Evolutionary conservation across 176 grass and related monocot species (phyloP).

Genomic region (Oropetium thomaeum): DNA sequence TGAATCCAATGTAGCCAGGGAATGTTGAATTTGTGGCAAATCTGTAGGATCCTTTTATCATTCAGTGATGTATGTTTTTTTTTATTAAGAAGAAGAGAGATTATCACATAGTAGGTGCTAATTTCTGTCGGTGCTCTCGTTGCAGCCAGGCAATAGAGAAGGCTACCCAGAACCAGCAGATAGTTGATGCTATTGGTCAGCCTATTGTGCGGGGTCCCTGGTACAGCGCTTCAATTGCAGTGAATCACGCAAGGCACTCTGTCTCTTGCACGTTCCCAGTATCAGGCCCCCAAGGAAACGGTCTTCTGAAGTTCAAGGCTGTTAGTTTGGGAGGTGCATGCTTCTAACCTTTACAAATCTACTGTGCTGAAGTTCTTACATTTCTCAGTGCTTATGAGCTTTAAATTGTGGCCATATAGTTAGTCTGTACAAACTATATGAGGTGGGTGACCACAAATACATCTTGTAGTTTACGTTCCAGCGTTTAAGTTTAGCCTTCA

Average conservation of each 20-base stretch:
- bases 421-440: no score
- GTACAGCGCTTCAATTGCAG: constrained; percentile 58
- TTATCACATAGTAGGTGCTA: background rate
- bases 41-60: background rate
- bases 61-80: background rate
- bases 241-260: constrained; percentile 41
- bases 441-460: no score
- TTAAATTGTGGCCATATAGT: no score
- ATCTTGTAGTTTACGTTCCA: background rate
- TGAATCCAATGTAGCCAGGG: background rate
- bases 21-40: background rate
- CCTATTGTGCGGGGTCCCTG: constrained; percentile 67
- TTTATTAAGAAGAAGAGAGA: background rate
- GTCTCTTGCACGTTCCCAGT: constrained; percentile 77
- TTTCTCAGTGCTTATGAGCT: background rate
- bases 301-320: constrained; percentile 81
- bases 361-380: background rate
- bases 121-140: background rate
- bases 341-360: background rate
- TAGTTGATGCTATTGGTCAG: constrained; percentile 56
- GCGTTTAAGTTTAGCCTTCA: background rate
- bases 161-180: constrained; percentile 59
- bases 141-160: constrained; percentile 81
- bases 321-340: constrained; percentile 54
- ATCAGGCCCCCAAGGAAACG: constrained; percentile 51